Evolutionary conservation across 1,284 basidiomycete species (phyloP).

Genomic region (Thelephora terrestris): DNA sequence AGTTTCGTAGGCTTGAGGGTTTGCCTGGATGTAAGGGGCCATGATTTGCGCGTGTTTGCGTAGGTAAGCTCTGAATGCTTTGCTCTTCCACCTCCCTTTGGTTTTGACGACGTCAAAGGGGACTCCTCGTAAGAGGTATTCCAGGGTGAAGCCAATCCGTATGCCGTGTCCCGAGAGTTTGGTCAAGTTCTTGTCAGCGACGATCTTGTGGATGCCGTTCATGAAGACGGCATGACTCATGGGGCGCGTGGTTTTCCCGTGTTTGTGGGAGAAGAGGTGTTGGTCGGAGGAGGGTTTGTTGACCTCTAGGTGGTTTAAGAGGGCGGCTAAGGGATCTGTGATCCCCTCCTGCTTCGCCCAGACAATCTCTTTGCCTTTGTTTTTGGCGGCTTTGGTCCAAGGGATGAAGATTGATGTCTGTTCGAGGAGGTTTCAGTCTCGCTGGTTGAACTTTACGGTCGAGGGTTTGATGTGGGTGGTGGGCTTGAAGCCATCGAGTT

Average conservation of each 20-base stretch:
- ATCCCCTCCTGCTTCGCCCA: conserved; percentile 10
- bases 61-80: conserved; percentile 20
- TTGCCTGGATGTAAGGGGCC: conserved; percentile 13
- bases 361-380: conserved; percentile 14
- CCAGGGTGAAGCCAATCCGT: conserved; percentile 28
- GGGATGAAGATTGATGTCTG: conserved; percentile 21
- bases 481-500: conserved; percentile 18
- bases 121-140: conserved; percentile 26
- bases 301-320: conserved; percentile 20
- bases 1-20: conserved; percentile 10
- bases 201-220: conserved; percentile 12
- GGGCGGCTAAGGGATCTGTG: conserved; percentile 18
- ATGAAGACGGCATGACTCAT: conserved; percentile 22
- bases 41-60: conserved; percentile 13
- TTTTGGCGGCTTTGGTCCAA: conserved; percentile 17
- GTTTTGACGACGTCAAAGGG: conserved; percentile 26
- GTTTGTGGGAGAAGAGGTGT: conserved; percentile 8
- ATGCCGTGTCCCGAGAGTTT: conserved; percentile 25
- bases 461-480: conserved; percentile 14
- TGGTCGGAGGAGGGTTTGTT: conserved; percentile 18
- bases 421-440: conserved; percentile 10
- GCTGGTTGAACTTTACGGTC: conserved; percentile 6
- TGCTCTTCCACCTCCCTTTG: conserved; percentile 25
- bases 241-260: conserved; percentile 10
- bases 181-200: conserved; percentile 9